Conservation (phyloP, 2,329 filamentous ascomycete genomes). For the Helminthosporium solani region DNA sequence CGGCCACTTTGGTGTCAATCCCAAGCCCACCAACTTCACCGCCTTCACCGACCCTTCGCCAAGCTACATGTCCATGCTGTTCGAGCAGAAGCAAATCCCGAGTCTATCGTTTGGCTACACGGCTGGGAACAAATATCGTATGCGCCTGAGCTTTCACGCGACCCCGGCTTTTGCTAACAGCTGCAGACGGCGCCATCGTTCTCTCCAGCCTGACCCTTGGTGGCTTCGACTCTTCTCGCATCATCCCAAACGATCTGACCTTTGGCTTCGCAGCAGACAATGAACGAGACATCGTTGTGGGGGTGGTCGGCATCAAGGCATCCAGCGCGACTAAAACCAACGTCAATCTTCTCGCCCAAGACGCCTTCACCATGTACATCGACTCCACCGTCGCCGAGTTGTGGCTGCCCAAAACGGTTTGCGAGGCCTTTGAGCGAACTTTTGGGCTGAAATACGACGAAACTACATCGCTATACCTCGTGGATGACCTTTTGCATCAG, state of each 20-base stretch:
- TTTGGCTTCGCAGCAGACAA: slow-evolving; percentile 60
- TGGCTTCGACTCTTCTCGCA: slow-evolving; percentile 66
- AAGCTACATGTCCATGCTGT: slow-evolving; percentile 56
- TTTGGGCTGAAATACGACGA: slow-evolving; percentile 67
- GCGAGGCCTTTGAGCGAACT: slow-evolving; percentile 63
- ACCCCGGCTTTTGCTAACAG: slow-evolving; percentile 6
- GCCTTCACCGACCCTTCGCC: slow-evolving; percentile 55
- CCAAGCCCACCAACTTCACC: slow-evolving; percentile 53
- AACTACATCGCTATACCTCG: slow-evolving; percentile 63
- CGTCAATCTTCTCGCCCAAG: slow-evolving; percentile 38
- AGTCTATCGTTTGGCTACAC: slow-evolving; percentile 76
- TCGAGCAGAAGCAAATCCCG: slow-evolving; percentile 59
- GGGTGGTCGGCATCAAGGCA: slow-evolving; percentile 47
- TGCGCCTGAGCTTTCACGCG: slow-evolving; percentile 30
- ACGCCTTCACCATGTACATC: slow-evolving; percentile 47
- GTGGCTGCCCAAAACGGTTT: slow-evolving; percentile 55
- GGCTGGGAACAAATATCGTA: slow-evolving; percentile 71
- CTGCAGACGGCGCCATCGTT: slow-evolving; percentile 34
- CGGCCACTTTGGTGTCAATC: slow-evolving; percentile 51
- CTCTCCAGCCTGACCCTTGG: slow-evolving; percentile 62
- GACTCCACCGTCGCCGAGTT: slow-evolving; percentile 53
- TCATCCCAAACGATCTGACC: slow-evolving; percentile 59
- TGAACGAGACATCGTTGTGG: slow-evolving; percentile 62
- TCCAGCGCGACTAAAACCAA: slow-evolving; percentile 30
- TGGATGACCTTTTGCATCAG: slow-evolving; percentile 59